Conservation (phyloP, 176 grass and related monocot genomes). For the Bonia amplexicaulis region DNA sequence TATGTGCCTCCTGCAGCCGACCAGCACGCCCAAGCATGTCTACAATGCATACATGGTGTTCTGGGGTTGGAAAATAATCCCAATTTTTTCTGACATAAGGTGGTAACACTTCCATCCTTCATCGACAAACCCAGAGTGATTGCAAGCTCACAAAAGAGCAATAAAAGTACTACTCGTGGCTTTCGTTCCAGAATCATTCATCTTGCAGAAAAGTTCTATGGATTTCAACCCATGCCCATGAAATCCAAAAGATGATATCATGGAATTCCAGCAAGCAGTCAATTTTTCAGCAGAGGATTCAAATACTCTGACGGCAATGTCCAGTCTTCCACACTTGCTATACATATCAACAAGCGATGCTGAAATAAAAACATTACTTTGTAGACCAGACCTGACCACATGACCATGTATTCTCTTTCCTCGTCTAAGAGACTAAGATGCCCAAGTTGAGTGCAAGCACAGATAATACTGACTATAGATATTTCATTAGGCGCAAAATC, state of each 20-base stretch:
- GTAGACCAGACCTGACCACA: conserved; percentile 46
- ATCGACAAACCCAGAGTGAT: conserved; percentile 63
- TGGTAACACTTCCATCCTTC: conserved; percentile 72
- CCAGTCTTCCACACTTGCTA: conserved; percentile 73
- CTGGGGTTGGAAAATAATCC: conserved; percentile 45
- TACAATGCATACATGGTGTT: conserved; percentile 73
- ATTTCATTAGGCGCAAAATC: conserved; percentile 53
- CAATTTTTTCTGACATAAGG: conserved; percentile 64
- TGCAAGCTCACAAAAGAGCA: conserved; percentile 77
- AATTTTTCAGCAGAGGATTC: conserved; percentile 55
- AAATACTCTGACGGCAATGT: conserved; percentile 49
- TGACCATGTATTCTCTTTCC: conserved; percentile 71
- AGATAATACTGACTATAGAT: conserved; percentile 49
- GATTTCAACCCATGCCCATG: conserved; percentile 66
- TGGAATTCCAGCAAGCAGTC: conserved; percentile 83
- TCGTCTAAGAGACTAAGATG: conserved; percentile 44
- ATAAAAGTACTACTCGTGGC: conserved; percentile 78
- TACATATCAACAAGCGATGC: conserved; percentile 86
- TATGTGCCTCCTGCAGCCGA: conserved; percentile 48
- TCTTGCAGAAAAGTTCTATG: conserved; percentile 60
- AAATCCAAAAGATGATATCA: conserved; percentile 80
- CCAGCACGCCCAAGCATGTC: conserved; percentile 73
- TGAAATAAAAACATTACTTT: conserved; percentile 64
- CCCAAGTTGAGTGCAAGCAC: conserved; percentile 63
- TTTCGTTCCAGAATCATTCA: conserved; percentile 51